phyloP scores from a whole-genome alignment of 192 early-diverging fungal genomes.

The Linnemannia exigua region DNA sequence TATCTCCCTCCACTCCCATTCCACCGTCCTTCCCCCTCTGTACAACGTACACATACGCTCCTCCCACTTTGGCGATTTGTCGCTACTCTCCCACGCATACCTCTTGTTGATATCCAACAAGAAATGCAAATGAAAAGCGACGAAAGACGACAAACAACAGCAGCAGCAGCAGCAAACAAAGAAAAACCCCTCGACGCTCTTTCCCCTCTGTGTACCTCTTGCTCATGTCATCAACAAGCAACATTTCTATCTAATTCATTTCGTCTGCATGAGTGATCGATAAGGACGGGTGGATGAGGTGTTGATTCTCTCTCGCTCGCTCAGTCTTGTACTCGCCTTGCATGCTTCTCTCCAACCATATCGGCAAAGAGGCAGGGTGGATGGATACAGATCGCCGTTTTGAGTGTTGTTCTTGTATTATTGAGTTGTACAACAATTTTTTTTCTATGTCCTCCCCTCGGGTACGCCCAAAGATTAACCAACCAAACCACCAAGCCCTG shows the following conservation, averaged over 20 bases:
- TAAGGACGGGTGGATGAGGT: background rate
- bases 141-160: background rate
- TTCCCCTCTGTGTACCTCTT: background rate
- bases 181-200: no score
- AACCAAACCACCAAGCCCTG: background rate
- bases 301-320: background rate
- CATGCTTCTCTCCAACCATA: background rate
- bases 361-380: background rate
- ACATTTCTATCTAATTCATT: background rate
- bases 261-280: background rate
- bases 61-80: background rate
- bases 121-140: background rate
- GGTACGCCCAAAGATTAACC: background rate
- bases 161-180: no score
- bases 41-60: background rate
- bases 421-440: background rate
- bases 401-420: constrained; percentile 11
- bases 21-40: background rate
- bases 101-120: background rate
- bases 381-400: background rate
- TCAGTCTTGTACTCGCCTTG: background rate
- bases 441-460: background rate
- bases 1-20: background rate
- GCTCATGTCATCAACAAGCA: background rate
- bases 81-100: background rate